A percentile compares a stretch with the other conserved stretches of the same genome.
Conservation (phyloP, 768 basidiomycete genomes). For the Kwoniella botswanensis region DNA sequence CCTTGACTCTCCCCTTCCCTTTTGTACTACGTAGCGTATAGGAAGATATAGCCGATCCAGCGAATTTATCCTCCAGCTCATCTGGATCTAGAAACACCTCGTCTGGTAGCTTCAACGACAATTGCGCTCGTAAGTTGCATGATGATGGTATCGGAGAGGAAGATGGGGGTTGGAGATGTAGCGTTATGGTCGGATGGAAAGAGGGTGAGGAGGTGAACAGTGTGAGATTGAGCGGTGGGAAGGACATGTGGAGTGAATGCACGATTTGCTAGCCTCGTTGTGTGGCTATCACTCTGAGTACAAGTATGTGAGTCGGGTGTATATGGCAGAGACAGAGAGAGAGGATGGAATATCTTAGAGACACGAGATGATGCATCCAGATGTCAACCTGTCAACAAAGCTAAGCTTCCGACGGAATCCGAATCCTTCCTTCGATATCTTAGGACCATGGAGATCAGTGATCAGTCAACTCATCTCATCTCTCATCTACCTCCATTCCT, state of each 20-base stretch:
- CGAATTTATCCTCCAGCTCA: constrained; percentile 27
- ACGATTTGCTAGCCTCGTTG: background rate
- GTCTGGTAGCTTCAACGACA: constrained; percentile 28
- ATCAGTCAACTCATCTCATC: background rate
- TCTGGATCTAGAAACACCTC: constrained; percentile 39
- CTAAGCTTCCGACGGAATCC: background rate
- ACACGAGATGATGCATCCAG: background rate
- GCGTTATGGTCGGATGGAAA: constrained; percentile 18
- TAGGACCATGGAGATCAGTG: background rate
- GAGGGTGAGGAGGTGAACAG: constrained; percentile 18
- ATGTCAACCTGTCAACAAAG: background rate
- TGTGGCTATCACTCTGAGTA: background rate
- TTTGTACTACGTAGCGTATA: background rate
- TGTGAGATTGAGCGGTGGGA: constrained; percentile 1
- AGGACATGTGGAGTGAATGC: background rate
- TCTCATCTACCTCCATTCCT: background rate
- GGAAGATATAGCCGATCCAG: background rate
- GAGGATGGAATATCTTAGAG: background rate
- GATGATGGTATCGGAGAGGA: background rate
- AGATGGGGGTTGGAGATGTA: constrained; percentile 16
- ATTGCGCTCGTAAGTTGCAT: background rate
- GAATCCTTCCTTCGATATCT: background rate
- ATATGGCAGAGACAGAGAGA: background rate
- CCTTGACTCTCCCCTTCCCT: constrained; percentile 8
- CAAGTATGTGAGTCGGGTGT: no score